Base-by-base conservation (phyloP, 495 filamentous ascomycete species). In the Elasticomyces elasticus region DNA sequence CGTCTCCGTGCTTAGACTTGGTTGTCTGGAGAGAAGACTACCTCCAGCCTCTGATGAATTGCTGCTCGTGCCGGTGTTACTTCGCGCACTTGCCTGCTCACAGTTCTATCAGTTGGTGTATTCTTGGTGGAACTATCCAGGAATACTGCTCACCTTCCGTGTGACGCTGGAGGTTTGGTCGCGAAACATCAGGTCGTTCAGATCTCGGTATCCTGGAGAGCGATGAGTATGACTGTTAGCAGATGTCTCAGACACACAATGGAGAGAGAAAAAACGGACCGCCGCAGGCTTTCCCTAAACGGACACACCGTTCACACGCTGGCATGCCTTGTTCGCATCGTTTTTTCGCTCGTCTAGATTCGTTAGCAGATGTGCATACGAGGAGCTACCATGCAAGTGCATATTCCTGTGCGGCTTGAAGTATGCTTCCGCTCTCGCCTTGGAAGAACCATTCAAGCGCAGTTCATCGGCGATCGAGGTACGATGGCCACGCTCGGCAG, bases 201-300 rank as follows among this genome's bases (percentile, higher is more conserved):
- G n/a, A 28, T 59, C 43, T n/a, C 56, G 56, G 23, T 59, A 59
- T 17, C 56, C 56, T 27, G n/a, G n/a, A n/a, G n/a, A n/a, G n/a
- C n/a, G n/a, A n/a, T n/a, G n/a, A n/a, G n/a, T n/a, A n/a, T n/a
- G n/a, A n/a, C n/a, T n/a, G n/a, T n/a, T n/a, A n/a, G n/a, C n/a
- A n/a, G n/a, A n/a, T n/a, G n/a, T n/a, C n/a, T n/a, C n/a, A n/a
- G n/a, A n/a, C n/a, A n/a, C n/a, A n/a, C n/a, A n/a, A n/a, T n/a
- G n/a, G n/a, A n/a, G n/a, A n/a, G n/a, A n/a, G n/a, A n/a, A n/a
- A n/a, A n/a, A n/a, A n/a, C n/a, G n/a, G n/a, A n/a, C n/a, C n/a
- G n/a, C 56, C 50, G 25, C 56, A 59, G 1, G 51, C 43, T 25
- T 59, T 59, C 2, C 35, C 43, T 13, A 59, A 42, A 19, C 56